These are phyloP conservation scores for Eucalyptus tenuipes DNA, from an alignment of 345 rosid species.

Conservation along the genomic window DNA sequence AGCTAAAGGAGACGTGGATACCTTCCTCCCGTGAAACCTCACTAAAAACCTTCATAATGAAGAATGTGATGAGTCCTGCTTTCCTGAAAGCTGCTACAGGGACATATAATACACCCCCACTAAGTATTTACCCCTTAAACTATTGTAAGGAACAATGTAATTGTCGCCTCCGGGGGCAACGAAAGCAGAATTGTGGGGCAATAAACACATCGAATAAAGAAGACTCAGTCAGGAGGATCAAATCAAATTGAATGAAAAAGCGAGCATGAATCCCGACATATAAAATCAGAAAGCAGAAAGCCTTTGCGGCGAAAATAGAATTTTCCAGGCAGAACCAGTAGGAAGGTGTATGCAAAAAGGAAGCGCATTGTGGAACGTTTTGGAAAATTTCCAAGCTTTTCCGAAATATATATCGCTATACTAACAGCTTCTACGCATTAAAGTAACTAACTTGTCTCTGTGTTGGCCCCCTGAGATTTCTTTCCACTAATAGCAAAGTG, in stretches of 20 bases:
- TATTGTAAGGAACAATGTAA: not conserved
- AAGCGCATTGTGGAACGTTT: not conserved
- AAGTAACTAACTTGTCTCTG: not conserved
- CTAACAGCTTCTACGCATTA: not conserved
- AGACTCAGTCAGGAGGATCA: not conserved
- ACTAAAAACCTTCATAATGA: not conserved
- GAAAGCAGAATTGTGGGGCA: not conserved
- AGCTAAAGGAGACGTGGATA: not conserved
- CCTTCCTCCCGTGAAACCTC: not conserved
- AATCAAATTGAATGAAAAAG: not conserved
- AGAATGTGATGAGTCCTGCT: not conserved
- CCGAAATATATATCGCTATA: not conserved
- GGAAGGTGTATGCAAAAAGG: not conserved
- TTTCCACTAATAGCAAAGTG: slow-evolving; percentile 25
- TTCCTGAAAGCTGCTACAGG: not conserved
- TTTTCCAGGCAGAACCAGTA: not conserved
- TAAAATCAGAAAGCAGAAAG: not conserved
- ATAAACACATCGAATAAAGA: not conserved
- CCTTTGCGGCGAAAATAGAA: not conserved
- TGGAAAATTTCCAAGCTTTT: not conserved
- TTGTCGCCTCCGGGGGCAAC: not conserved
- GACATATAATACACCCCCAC: not conserved
- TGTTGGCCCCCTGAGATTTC: not conserved
- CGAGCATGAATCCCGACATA: not conserved
- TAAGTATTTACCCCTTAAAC: not conserved